Conservation (phyloP, 192 early-diverging fungal species). For the Paraglomus occultum region DNA sequence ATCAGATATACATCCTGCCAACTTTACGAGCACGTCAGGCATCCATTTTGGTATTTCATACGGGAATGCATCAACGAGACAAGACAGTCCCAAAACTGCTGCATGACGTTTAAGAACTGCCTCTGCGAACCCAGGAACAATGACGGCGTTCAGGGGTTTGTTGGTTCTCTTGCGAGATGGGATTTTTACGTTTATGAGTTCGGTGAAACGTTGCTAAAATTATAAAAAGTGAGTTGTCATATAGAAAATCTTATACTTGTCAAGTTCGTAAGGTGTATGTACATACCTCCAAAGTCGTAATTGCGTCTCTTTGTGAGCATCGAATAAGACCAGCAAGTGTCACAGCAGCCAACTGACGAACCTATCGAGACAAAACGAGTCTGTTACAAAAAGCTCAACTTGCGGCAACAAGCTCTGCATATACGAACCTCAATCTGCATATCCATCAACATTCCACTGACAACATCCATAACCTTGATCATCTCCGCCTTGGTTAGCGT, state of each 20-base stretch:
- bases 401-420: neutral
- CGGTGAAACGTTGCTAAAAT: conserved; percentile 35
- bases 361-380: conserved; percentile 34
- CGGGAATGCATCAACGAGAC: conserved; percentile 86
- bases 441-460: conserved; percentile 70
- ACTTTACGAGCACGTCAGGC: conserved; percentile 76
- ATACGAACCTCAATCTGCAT: conserved; percentile 79
- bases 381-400: conserved; percentile 35
- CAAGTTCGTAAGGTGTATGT: too few species aligned
- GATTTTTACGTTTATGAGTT: conserved; percentile 41
- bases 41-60: conserved; percentile 93
- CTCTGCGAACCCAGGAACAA: conserved; percentile 49
- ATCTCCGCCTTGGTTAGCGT: conserved; percentile 59
- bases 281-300: conserved; percentile 45
- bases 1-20: conserved; percentile 79
- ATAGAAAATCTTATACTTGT: conserved; percentile 18
- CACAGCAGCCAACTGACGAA: conserved; percentile 69
- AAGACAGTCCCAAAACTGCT: conserved; percentile 87
- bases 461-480: conserved; percentile 62
- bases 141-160: conserved; percentile 28
- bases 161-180: conserved; percentile 44
- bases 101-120: conserved; percentile 76
- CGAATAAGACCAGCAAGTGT: conserved; percentile 77
- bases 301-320: conserved; percentile 70
- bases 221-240: neutral